Evolutionary conservation across 176 grass and related monocot genomes (phyloP), one percentile per base, ranked within the genome.

Genomic region (Themeda triandra): DNA sequence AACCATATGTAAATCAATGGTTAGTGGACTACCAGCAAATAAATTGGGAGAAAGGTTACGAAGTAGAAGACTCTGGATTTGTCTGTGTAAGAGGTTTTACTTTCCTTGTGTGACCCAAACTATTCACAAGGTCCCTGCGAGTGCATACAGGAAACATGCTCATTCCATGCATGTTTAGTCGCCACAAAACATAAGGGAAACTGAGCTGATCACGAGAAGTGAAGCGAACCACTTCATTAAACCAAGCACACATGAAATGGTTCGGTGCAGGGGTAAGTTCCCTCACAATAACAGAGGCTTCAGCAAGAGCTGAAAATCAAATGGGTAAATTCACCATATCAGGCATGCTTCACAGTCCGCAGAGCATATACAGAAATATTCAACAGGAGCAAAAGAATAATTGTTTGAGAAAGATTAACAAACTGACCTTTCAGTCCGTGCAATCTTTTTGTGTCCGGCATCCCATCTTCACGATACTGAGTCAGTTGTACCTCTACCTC

Each of bases 201-300:
- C 96, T 98, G 70, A 98, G 91, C 76, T 98, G 96, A 81, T 98
- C 96, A 33, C 93, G 91, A 53, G 96, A 96, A 56, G 96, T 98
- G 88, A 95, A 98, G 6, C 89, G 89, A 68, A 95, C 96, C 54
- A 86, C 96, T 91, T 98, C 96, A 87, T 96, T 95, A 78, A 98
- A 98, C 93, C 96, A 98, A 83, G 72, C 81, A 87, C 96, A 96
- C 93, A 96, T 98, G 83, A 92, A 98, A 56, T 92, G 90, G 46
- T 95, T 95, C 8, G 89, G 90, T 1, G 42, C 83, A n/a, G 91
- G 89, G 11, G 74, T 87, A 45, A 94, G 86, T 82, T 92, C 96
- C 83, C 96, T 98, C 77, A 98, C 91, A 75, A 98, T 96, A 42
- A 98, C 76, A 10, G 96, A 98, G 29, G 93, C 91, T 87, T 98